Percentiles rank a stretch among this genome's conserved stretches.
phyloP scores from a whole-genome alignment of 208 protist genomes.

The Acanthamoeba triangularis region DNA sequence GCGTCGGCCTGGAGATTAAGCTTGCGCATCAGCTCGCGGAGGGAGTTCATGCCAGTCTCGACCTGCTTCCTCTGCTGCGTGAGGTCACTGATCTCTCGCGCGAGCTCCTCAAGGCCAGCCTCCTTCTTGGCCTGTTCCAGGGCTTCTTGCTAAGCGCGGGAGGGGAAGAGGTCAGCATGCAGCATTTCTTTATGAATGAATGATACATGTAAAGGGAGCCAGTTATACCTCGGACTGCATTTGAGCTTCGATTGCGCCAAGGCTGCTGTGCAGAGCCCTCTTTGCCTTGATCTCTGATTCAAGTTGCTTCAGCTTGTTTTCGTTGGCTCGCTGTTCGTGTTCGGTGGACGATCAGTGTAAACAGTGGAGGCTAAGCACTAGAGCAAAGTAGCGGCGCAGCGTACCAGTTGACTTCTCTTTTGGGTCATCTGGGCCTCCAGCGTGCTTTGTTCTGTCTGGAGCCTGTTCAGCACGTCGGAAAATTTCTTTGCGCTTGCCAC shows the following conservation, averaged over 20 bases:
- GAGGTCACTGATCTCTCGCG: conserved; percentile 69
- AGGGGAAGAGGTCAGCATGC: neutral
- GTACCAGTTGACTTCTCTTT: conserved; percentile 41
- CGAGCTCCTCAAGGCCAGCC: neutral
- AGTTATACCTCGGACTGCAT: neutral
- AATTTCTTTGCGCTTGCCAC: neutral
- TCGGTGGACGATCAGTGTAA: no score
- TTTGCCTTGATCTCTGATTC: conserved; percentile 4
- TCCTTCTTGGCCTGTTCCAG: conserved; percentile 25
- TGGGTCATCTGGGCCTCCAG: neutral
- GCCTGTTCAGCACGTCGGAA: neutral
- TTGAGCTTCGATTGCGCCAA: conserved; percentile 11
- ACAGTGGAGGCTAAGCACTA: neutral
- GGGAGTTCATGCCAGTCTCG: neutral
- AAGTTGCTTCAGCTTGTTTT: neutral
- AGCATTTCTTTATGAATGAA: neutral
- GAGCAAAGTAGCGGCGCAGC: neutral
- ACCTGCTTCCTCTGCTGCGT: neutral
- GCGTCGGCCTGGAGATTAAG: conserved; percentile 57
- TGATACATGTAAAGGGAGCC: neutral
- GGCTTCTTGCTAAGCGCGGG: neutral
- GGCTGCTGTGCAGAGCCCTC: neutral
- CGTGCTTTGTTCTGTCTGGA: neutral
- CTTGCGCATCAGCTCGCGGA: neutral
- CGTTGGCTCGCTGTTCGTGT: neutral